Evolutionary conservation across 352 stramenopile species (phyloP), one percentile per base, ranked within the genome.

Genomic region (Lagenidium giganteum): DNA sequence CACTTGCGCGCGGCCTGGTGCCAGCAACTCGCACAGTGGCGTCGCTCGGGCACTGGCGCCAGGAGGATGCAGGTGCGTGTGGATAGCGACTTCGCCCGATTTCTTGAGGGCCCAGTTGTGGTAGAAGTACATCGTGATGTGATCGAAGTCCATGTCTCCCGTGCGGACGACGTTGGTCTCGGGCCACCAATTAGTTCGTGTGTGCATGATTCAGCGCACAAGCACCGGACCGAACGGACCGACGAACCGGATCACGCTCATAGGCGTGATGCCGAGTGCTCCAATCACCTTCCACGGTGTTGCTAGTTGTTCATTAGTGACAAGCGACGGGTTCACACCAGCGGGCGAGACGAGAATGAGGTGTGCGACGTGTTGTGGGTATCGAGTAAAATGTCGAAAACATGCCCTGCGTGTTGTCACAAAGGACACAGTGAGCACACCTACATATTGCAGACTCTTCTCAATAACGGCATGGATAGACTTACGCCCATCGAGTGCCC

Each of bases 401-500:
- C 48, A 89, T 92, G 20, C 62, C 70, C 75, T 88, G 27, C 0
- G n/a, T n/a, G n/a, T n/a, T n/a, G n/a, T n/a, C n/a, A n/a, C n/a
- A n/a, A n/a, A n/a, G n/a, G n/a, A n/a, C n/a, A n/a, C n/a, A n/a
- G n/a, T n/a, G 16, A 17, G 3, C 33, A 37, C n/a, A 3, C 13
- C 16, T 8, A 7, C 29, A 16, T 26, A 43, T 24, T 17, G 31
- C 8, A 30, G 23, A n/a, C n/a, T n/a, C n/a, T n/a, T n/a, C n/a
- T 4, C 41, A 11, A 34, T 27, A 30, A 9, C 9, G 17, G 5
- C 8, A 27, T 3, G n/a, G 7, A 2, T 2, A 25, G 27, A 61
- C 65, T 46, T 72, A 90, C 78, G 36, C 79, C 79, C 79, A 92
- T 92, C 0, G 79, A 92, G 31, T 92, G 79, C 0, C 59, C 77